These are phyloP conservation scores for Colletotrichum sp. DNA, from an alignment of 2,329 filamentous ascomycete genomes.

Conservation along the genomic window DNA sequence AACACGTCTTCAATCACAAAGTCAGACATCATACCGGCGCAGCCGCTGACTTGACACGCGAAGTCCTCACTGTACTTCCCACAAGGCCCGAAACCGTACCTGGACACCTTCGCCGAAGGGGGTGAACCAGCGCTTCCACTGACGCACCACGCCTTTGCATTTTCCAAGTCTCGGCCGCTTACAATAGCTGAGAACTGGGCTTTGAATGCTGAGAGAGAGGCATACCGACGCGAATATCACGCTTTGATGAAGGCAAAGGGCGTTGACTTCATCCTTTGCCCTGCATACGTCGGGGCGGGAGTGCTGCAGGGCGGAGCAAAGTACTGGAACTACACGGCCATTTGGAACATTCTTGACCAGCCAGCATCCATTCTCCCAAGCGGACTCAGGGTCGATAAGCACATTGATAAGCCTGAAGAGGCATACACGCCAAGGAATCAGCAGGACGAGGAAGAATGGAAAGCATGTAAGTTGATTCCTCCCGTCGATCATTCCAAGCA, in stretches of 20 bases:
- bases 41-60: rapidly evolving
- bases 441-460: background rate
- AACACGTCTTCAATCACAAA: background rate
- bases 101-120: background rate
- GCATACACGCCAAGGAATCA: background rate
- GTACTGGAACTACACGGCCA: constrained; percentile 6
- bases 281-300: background rate
- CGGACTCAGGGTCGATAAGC: background rate
- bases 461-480: constrained; percentile 4
- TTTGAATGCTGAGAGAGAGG: background rate
- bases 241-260: background rate
- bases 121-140: constrained; percentile 1
- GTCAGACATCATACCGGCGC: background rate
- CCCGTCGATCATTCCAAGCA: no score
- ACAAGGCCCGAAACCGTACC: constrained; percentile 1
- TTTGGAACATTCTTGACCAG: constrained; percentile 8
- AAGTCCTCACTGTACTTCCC: constrained; percentile 2
- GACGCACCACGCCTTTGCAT: background rate
- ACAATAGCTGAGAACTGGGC: background rate
- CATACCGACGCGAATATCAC: constrained; percentile 3
- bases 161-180: background rate
- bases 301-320: constrained; percentile 4
- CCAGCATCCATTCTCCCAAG: background rate
- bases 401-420: background rate
- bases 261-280: constrained; percentile 7